Conservation (phyloP, 73 alveolate genomes). For the Paramecium primaurelia region DNA sequence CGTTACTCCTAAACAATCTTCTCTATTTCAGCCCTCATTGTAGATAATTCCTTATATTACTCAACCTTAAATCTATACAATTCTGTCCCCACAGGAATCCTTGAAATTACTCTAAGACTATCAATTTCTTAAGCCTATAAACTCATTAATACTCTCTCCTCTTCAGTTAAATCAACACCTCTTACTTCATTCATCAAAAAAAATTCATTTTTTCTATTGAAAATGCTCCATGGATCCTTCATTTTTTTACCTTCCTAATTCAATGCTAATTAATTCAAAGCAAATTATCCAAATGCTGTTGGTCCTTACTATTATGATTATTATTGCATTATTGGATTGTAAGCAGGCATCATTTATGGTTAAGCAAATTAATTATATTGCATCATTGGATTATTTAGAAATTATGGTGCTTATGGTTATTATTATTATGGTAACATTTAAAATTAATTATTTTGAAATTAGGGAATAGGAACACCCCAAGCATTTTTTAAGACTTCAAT, state of each 20-base stretch:
- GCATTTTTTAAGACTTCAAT: constrained; percentile 14
- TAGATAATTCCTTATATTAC: constrained; percentile 78
- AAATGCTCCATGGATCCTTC: constrained; percentile 49
- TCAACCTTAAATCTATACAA: constrained; percentile 85
- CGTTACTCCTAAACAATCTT: constrained; percentile 84
- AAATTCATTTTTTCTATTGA: constrained; percentile 72
- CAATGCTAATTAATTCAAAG: constrained; percentile 18
- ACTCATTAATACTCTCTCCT: constrained; percentile 85
- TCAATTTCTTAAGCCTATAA: constrained; percentile 78
- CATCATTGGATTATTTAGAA: neutral
- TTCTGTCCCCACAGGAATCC: constrained; percentile 82
- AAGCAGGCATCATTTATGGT: neutral
- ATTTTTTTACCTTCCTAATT: constrained; percentile 27
- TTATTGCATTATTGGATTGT: neutral
- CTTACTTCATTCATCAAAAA: constrained; percentile 63
- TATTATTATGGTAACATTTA: neutral
- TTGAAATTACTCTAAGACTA: constrained; percentile 74
- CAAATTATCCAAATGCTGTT: constrained; percentile 35
- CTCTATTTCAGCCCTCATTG: constrained; percentile 85
- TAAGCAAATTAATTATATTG: neutral
- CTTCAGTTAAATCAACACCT: constrained; percentile 80
- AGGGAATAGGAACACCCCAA: constrained; percentile 36
- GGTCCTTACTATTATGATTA: neutral
- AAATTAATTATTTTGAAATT: constrained; percentile 40
- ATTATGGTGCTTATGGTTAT: neutral